These are phyloP conservation scores for Exophiala sp. DNA, from an alignment of 2,329 filamentous ascomycete genomes.

Conservation along the genomic window DNA sequence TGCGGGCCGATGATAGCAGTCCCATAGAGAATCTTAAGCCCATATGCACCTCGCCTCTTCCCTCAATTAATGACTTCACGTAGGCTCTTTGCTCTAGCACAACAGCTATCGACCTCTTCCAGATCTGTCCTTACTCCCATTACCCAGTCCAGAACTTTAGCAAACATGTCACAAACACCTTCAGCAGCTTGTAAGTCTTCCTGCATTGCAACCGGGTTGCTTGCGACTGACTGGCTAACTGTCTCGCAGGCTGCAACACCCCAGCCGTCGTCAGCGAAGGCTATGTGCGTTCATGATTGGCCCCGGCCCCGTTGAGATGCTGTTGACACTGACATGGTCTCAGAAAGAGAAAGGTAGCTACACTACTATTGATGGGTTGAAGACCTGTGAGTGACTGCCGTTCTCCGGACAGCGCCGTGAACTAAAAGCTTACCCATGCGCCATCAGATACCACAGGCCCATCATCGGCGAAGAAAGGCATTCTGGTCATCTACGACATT, in stretches of 20 bases:
- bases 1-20: no score
- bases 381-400: slow-evolving; percentile 47
- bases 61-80: slow-evolving; percentile 16
- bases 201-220: neutral
- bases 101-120: slow-evolving; percentile 17
- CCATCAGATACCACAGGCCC: slow-evolving; percentile 51
- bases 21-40: no score
- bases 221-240: neutral
- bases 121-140: neutral
- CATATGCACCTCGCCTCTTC: neutral
- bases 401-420: neutral
- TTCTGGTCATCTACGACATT: slow-evolving; percentile 51
- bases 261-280: slow-evolving; percentile 20
- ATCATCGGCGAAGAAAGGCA: slow-evolving; percentile 50
- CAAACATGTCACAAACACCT: slow-evolving; percentile 21
- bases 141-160: slow-evolving; percentile 12
- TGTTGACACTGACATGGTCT: neutral
- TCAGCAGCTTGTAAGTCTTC: neutral
- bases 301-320: neutral
- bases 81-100: slow-evolving; percentile 17
- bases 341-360: slow-evolving; percentile 49
- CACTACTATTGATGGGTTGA: slow-evolving; percentile 54
- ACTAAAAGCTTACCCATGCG: slow-evolving; percentile 4
- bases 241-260: slow-evolving; percentile 19
- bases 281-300: slow-evolving; percentile 15